These are phyloP conservation scores for Durotheca rogersii DNA, from an alignment of 495 filamentous ascomycete genomes.

Conservation along the genomic window DNA sequence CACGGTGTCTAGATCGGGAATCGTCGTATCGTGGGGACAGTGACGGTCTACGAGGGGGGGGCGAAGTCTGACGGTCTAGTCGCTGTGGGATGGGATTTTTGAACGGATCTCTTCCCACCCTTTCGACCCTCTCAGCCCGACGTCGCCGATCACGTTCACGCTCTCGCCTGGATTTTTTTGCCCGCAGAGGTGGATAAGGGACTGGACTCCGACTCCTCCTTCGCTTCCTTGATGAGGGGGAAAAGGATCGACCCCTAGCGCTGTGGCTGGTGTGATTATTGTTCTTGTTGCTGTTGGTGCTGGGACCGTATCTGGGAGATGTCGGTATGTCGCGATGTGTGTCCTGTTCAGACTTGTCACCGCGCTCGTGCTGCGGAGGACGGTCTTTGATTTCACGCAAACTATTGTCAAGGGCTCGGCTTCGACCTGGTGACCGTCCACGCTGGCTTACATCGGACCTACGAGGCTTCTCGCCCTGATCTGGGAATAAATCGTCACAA, in stretches of 20 bases:
- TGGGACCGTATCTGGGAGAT: conserved; percentile 30
- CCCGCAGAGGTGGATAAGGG: conserved; percentile 28
- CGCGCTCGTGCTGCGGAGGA: conserved; percentile 18
- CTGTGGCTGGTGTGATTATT: conserved; percentile 24
- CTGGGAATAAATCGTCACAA: conserved; percentile 19
- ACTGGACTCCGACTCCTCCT: conserved; percentile 32
- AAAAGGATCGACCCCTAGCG: conserved; percentile 32
- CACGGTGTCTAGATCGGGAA: conserved; percentile 22
- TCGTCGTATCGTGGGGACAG: conserved; percentile 28
- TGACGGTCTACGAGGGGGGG: conserved; percentile 26
- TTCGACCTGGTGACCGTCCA: conserved; percentile 28
- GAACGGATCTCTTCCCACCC: conserved; percentile 21
- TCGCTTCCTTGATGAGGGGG: conserved; percentile 34
- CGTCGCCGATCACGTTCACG: conserved; percentile 35
- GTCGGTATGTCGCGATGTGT: conserved; percentile 29
- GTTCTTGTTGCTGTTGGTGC: too few relatives aligned
- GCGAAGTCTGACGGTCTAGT: conserved; percentile 4
- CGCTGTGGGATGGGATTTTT: conserved; percentile 20
- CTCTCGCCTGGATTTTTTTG: conserved; percentile 35
- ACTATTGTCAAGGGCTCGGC: conserved; percentile 10
- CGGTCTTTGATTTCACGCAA: conserved; percentile 27
- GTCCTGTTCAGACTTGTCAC: conserved; percentile 11
- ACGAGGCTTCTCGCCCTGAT: conserved; percentile 21
- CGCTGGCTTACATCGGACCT: conserved; percentile 28
- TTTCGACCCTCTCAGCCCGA: conserved; percentile 27